Evolutionary conservation across 176 grass and related monocot species (phyloP).

Genomic region (Cenchrus fungigraminus): DNA sequence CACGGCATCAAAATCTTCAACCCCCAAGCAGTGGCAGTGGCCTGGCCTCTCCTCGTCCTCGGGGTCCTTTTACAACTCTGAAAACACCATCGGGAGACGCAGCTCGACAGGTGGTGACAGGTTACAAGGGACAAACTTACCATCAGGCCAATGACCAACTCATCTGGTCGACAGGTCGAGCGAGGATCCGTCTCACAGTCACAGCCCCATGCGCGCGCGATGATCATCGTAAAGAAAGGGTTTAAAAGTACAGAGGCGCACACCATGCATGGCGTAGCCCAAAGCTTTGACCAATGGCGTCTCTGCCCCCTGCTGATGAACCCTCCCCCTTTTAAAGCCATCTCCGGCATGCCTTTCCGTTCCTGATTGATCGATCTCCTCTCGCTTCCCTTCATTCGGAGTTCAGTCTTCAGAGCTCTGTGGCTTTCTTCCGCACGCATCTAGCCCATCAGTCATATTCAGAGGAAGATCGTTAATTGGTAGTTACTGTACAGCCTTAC

Average conservation of each 20-base stretch:
- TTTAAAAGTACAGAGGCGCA: slow-evolving; percentile 20
- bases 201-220: neutral
- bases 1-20: neutral
- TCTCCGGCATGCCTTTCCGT: neutral
- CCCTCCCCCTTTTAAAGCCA: slow-evolving; percentile 22
- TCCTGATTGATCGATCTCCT: slow-evolving; percentile 16
- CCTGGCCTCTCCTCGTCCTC: neutral
- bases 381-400: neutral
- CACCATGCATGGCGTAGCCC: neutral
- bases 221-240: neutral
- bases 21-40: slow-evolving; percentile 25
- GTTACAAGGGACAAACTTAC: slow-evolving; percentile 26
- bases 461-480: neutral
- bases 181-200: neutral
- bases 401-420: neutral
- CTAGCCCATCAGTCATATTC: neutral
- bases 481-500: neutral
- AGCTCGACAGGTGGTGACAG: slow-evolving; percentile 37
- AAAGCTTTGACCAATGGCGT: slow-evolving; percentile 54
- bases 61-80: slow-evolving; percentile 11
- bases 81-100: slow-evolving; percentile 23
- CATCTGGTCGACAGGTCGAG: neutral
- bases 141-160: slow-evolving; percentile 29
- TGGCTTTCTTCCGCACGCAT: neutral
- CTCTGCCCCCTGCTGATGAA: neutral